Evolutionary conservation across 495 filamentous ascomycete genomes (phyloP).

Genomic region (Jackrogersella multiformis): DNA sequence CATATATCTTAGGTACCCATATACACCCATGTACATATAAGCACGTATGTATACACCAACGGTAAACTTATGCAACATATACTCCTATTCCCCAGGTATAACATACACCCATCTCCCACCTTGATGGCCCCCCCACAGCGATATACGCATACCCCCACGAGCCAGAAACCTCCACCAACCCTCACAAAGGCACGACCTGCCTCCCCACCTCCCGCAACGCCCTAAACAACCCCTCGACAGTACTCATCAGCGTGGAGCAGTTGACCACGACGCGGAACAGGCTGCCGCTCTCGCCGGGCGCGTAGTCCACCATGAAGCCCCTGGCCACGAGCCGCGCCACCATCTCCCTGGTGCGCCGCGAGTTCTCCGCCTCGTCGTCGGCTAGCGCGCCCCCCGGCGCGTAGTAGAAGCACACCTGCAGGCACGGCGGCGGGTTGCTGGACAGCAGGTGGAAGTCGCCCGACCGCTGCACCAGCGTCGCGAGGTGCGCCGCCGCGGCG

Average conservation of each 20-base stretch:
- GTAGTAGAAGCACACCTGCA: constrained; percentile 96
- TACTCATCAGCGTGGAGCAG: constrained; percentile 72
- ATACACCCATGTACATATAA: no score
- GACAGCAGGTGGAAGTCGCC: constrained; percentile 75
- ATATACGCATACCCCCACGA: no score
- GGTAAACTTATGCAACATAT: no score
- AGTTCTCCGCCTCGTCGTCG: constrained; percentile 67
- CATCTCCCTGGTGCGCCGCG: constrained; percentile 72
- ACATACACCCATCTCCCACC: no score
- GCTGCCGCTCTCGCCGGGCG: constrained; percentile 78
- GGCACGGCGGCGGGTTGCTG: constrained; percentile 81
- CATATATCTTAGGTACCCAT: no score
- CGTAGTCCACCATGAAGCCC: constrained; percentile 96
- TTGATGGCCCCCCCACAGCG: no score
- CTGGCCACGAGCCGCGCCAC: constrained; percentile 69
- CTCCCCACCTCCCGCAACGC: constrained; percentile 74
- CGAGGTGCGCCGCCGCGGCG: constrained; percentile 70
- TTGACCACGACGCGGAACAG: constrained; percentile 94
- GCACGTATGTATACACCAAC: no score
- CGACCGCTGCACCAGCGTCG: constrained; percentile 60
- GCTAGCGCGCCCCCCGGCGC: constrained; percentile 64
- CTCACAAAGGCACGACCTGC: constrained; percentile 46
- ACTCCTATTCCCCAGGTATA: no score
- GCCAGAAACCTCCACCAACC: no score
- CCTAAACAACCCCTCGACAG: constrained; percentile 78